A percentile compares a stretch with the other conserved stretches of the same genome.
phyloP scores from a whole-genome alignment of 2,329 filamentous ascomycete species.

The Paecilomyces niveus region DNA sequence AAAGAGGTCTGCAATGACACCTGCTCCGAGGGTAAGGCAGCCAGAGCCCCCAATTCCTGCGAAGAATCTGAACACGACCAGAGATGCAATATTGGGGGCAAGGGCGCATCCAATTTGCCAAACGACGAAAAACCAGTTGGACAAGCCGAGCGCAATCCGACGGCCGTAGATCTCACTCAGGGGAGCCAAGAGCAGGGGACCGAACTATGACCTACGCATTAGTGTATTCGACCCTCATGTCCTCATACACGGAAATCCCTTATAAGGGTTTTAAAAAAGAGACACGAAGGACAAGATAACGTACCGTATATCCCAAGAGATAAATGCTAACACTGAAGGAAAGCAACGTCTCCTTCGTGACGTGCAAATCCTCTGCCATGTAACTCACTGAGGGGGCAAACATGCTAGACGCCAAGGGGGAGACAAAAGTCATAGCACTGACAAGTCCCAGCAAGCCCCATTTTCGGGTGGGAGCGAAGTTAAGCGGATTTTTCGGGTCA shows the following conservation, averaged over 20 bases:
- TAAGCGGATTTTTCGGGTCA: conserved; percentile 53
- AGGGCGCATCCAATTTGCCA: conserved; percentile 58
- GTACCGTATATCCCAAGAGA: conserved; percentile 21
- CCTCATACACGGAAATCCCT: neutral
- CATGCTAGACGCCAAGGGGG: conserved; percentile 27
- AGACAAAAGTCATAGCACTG: conserved; percentile 22
- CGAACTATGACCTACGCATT: conserved; percentile 14
- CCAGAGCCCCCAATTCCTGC: conserved; percentile 38
- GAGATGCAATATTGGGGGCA: conserved; percentile 48
- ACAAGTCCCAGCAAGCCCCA: conserved; percentile 15
- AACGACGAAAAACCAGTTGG: conserved; percentile 50
- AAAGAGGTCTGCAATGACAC: conserved; percentile 41
- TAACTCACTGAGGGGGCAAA: conserved; percentile 21
- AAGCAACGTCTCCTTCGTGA: conserved; percentile 16
- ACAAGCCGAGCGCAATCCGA: conserved; percentile 52
- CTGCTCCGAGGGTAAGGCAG: conserved; percentile 37
- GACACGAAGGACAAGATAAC: neutral
- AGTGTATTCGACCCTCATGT: neutral
- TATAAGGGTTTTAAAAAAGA: no score
- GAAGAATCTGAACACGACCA: conserved; percentile 60
- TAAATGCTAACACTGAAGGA: conserved; percentile 25
- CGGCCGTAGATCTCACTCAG: conserved; percentile 59
- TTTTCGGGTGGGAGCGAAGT: conserved; percentile 32
- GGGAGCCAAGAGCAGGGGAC: conserved; percentile 59
- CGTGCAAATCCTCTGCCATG: conserved; percentile 15